Base-by-base conservation (phyloP, 2,329 filamentous ascomycete species). In the Alternaria solani region DNA sequence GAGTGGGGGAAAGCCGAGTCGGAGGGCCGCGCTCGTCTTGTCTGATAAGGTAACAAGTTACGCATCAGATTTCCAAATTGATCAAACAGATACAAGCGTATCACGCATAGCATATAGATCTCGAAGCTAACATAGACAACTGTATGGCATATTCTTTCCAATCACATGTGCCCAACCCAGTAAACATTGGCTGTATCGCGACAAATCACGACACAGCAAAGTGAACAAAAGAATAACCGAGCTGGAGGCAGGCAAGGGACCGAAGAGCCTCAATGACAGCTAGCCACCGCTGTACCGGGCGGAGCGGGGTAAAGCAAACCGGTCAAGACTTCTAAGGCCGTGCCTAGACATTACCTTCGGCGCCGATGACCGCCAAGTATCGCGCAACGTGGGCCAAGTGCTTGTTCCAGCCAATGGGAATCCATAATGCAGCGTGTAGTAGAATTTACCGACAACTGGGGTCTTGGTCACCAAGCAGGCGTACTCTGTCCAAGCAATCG, bases 361-460 rank as follows among this genome's bases (percentile, higher is more conserved):
- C 53, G 53, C 49, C 49, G 57, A 55, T 23, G 49, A 12, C 56
- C 51, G 65, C 65, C 65, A 69, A 69, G 60, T 54, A 34, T 44
- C 39, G 60, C 60, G 62, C 34, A 63, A 60, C 65, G 59, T 60
- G 51, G 51, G 66, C 65, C 64, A 67, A 67, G 64, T 36, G 53
- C 47, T 48, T 51, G 32, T n/a, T 48, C 42, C 56, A 49, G 25
- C 56, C 56, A 59, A 49, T 55, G 5, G 12, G 16, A 41, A 23
- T 44, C 14, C 36, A 23, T 25, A 23, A 26, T 25, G 46, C 46
- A 41, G 30, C 57, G 57, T 49, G 12, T 11, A 36, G 32, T 36
- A 36, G 14, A 6, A 16, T 5, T 36, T 36, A 36, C 32, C 34
- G 38, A 51, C 46, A 28, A n/a, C 59, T 51, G 46, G 32, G 34